phyloP scores from a whole-genome alignment of 2,329 filamentous ascomycete species.

The Aspergillus candidus region DNA sequence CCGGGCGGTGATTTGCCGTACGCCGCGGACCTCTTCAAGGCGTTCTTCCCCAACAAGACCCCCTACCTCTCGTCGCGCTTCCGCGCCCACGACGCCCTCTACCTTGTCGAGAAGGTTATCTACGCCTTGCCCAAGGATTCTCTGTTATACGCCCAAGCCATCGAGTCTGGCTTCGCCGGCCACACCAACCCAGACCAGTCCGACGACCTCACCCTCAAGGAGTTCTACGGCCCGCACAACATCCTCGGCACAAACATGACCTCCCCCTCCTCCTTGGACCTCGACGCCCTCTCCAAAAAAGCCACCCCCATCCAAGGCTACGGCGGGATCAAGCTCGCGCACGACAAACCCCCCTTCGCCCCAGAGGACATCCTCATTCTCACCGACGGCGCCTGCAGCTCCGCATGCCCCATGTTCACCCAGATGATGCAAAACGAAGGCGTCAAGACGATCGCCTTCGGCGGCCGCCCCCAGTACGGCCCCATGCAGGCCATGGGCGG shows the following conservation, averaged over 20 bases:
- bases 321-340: constrained; percentile 12
- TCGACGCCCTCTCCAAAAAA: constrained; percentile 12
- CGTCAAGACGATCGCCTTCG: constrained; percentile 53
- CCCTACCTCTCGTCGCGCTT: constrained; percentile 44
- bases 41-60: constrained; percentile 46
- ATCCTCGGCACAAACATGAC: constrained; percentile 16
- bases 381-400: constrained; percentile 54
- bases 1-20: constrained; percentile 49
- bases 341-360: constrained; percentile 19
- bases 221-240: constrained; percentile 38
- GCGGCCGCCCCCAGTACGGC: constrained; percentile 50
- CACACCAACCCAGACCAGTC: constrained; percentile 20
- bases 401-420: constrained; percentile 55
- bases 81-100: constrained; percentile 38
- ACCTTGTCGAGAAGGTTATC: constrained; percentile 29
- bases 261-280: constrained; percentile 22
- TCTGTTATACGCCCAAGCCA: not conserved
- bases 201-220: constrained; percentile 39
- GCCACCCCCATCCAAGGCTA: constrained; percentile 22
- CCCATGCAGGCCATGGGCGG: constrained; percentile 61
- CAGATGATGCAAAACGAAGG: constrained; percentile 50
- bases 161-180: constrained; percentile 4
- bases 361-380: constrained; percentile 35
- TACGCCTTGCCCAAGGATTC: constrained; percentile 7
- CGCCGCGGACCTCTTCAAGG: constrained; percentile 48